Evolutionary conservation across 129 eudicot genomes (phyloP).

Genomic region (Tagetes patula): DNA sequence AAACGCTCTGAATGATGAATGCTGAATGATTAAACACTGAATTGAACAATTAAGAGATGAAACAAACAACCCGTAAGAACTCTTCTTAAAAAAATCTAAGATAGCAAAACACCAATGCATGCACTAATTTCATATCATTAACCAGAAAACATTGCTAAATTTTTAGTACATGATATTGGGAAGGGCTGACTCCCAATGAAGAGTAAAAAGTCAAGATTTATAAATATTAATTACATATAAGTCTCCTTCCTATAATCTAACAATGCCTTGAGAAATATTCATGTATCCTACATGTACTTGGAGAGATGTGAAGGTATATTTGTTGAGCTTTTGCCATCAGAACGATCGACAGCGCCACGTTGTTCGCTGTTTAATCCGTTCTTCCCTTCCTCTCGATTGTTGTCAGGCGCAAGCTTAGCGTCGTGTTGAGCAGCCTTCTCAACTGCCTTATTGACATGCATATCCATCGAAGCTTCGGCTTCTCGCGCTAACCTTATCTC

Average conservation of each 20-base stretch:
- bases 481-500: conserved; percentile 73
- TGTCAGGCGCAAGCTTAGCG: conserved; percentile 30
- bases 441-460: conserved; percentile 74
- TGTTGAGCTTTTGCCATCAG: conserved; percentile 18
- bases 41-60: too few species aligned
- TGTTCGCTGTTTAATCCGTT: background rate
- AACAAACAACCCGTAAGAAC: too few species aligned
- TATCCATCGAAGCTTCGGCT: conserved; percentile 74
- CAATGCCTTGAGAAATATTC: background rate
- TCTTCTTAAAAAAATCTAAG: too few species aligned
- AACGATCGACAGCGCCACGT: conserved; percentile 13
- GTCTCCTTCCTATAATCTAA: conserved; percentile 7
- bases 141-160: background rate
- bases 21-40: too few species aligned
- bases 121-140: too few species aligned
- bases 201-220: conserved; percentile 14
- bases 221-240: conserved; percentile 14
- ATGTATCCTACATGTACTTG: conserved; percentile 27
- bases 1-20: too few species aligned
- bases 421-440: conserved; percentile 50
- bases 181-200: background rate
- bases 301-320: conserved; percentile 34
- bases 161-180: background rate
- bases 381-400: background rate
- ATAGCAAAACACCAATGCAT: too few species aligned